phyloP scores from a whole-genome alignment of 2,329 filamentous ascomycete species.

The Claviceps paspali region DNA sequence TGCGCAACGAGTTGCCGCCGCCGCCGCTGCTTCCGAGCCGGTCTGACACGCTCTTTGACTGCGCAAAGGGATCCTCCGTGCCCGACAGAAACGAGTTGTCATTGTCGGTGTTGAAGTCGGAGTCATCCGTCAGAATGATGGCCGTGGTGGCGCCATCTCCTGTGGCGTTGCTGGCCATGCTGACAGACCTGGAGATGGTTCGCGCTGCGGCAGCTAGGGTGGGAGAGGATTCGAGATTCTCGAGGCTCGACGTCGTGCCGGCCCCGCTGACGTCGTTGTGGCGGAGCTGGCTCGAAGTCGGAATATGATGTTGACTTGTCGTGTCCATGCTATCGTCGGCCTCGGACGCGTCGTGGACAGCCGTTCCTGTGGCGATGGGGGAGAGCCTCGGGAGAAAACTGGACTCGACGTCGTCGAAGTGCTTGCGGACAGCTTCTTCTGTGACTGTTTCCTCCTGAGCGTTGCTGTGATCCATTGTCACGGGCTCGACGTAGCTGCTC shows the following conservation, averaged over 20 bases:
- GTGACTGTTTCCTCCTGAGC: slow-evolving; percentile 31
- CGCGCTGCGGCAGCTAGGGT: slow-evolving; percentile 39
- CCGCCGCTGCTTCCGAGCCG: slow-evolving; percentile 24
- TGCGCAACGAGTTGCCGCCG: slow-evolving; percentile 30
- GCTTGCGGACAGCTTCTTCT: slow-evolving; percentile 37
- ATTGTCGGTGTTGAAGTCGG: slow-evolving; percentile 12
- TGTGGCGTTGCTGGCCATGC: slow-evolving; percentile 22
- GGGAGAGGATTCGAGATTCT: slow-evolving; percentile 40
- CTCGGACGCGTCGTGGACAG: slow-evolving; percentile 14
- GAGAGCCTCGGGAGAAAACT: slow-evolving; percentile 47
- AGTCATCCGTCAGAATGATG: slow-evolving; percentile 7
- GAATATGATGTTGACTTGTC: slow-evolving; percentile 18
- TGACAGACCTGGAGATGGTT: slow-evolving; percentile 36
- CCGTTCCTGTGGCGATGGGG: slow-evolving; percentile 33
- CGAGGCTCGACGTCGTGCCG: slow-evolving; percentile 34
- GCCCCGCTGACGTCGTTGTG: slow-evolving; percentile 15
- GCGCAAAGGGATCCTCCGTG: slow-evolving; percentile 14
- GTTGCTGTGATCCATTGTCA: slow-evolving; percentile 19
- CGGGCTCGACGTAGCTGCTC: slow-evolving; percentile 27
- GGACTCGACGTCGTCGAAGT: slow-evolving; percentile 49
- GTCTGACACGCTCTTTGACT: slow-evolving; percentile 18
- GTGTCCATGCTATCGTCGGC: slow-evolving; percentile 47
- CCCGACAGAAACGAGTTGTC: slow-evolving; percentile 16
- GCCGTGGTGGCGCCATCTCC: slow-evolving; percentile 3
- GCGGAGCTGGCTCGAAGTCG: background rate